Conservation (phyloP, 169 alveolate genomes). For the Sarcocystis neurona region DNA sequence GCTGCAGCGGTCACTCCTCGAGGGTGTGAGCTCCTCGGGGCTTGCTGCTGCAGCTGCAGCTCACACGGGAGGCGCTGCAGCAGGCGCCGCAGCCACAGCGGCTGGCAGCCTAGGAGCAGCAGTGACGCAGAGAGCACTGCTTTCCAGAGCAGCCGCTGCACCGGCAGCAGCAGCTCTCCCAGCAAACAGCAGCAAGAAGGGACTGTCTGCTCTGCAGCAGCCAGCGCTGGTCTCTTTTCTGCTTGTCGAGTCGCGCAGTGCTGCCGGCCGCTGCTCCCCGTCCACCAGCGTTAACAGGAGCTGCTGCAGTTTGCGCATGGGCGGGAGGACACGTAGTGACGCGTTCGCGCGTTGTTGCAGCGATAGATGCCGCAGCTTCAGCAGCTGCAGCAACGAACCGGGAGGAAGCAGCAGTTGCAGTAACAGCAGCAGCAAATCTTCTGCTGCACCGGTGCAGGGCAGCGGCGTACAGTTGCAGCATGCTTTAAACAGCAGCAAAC, state of each 20-base stretch:
- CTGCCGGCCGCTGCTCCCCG: constrained; percentile 34
- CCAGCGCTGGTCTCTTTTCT: constrained; percentile 17
- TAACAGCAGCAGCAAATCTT: too few relatives aligned
- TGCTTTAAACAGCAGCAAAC: too few relatives aligned
- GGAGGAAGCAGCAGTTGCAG: too few relatives aligned
- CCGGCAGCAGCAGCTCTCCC: too few relatives aligned
- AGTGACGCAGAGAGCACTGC: too few relatives aligned
- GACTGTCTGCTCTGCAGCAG: background rate
- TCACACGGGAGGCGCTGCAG: background rate
- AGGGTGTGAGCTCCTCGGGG: background rate
- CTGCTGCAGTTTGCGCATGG: background rate
- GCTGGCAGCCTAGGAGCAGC: background rate
- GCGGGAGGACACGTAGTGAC: constrained; percentile 17
- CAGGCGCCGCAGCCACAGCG: background rate
- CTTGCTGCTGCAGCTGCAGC: background rate
- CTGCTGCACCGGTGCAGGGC: too few relatives aligned
- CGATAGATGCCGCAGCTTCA: background rate
- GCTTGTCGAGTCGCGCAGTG: constrained; percentile 43
- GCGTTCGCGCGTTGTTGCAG: constrained; percentile 23
- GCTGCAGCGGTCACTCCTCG: background rate
- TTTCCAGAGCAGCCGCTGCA: too few relatives aligned
- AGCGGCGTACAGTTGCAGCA: too few relatives aligned
- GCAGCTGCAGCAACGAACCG: too few relatives aligned
- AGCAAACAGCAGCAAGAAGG: too few relatives aligned
- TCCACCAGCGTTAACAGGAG: background rate